phyloP scores from a whole-genome alignment of 1,139 yeast species.

The Diutina siamensis region DNA sequence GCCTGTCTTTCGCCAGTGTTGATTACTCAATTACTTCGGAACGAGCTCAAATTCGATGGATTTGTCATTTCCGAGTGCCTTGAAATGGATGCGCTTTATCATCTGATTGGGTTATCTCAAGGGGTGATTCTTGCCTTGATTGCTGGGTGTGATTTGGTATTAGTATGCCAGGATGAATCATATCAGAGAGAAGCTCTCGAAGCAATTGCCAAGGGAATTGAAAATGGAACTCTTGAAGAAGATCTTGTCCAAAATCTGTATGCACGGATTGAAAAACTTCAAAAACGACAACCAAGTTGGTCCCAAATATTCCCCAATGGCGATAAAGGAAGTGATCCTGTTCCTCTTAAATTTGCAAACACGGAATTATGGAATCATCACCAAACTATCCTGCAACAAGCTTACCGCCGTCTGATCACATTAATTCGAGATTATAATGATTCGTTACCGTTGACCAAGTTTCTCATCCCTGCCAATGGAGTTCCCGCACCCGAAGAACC shows the following conservation, averaged over 20 bases:
- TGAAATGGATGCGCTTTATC: slow-evolving; percentile 55
- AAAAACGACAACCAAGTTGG: slow-evolving; percentile 37
- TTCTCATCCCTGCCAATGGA: neutral
- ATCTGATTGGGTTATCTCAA: slow-evolving; percentile 54
- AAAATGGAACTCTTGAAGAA: slow-evolving; percentile 40
- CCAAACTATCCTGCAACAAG: slow-evolving; percentile 30
- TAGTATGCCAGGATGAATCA: slow-evolving; percentile 49
- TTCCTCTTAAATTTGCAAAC: slow-evolving; percentile 16
- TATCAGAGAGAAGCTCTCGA: slow-evolving; percentile 51
- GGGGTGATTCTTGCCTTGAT: slow-evolving; percentile 51
- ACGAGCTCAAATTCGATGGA: slow-evolving; percentile 44
- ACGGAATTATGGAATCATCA: slow-evolving; percentile 34
- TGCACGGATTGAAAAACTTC: slow-evolving; percentile 33
- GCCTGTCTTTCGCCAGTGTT: slow-evolving; percentile 54
- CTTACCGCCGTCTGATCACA: slow-evolving; percentile 45
- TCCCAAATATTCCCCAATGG: slow-evolving; percentile 31
- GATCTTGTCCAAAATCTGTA: slow-evolving; percentile 33
- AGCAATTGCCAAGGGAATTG: slow-evolving; percentile 41
- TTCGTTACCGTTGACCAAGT: slow-evolving; percentile 38
- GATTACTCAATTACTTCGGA: slow-evolving; percentile 40
- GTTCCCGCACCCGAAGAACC: slow-evolving; percentile 8
- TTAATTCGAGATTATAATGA: slow-evolving; percentile 45
- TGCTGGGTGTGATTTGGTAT: slow-evolving; percentile 57
- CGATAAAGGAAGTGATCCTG: slow-evolving; percentile 15
- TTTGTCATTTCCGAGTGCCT: slow-evolving; percentile 54